Evolutionary conservation across 306 rosid species (phyloP), one percentile per base, ranked within the genome.

Genomic region (Citrullus amarus): DNA sequence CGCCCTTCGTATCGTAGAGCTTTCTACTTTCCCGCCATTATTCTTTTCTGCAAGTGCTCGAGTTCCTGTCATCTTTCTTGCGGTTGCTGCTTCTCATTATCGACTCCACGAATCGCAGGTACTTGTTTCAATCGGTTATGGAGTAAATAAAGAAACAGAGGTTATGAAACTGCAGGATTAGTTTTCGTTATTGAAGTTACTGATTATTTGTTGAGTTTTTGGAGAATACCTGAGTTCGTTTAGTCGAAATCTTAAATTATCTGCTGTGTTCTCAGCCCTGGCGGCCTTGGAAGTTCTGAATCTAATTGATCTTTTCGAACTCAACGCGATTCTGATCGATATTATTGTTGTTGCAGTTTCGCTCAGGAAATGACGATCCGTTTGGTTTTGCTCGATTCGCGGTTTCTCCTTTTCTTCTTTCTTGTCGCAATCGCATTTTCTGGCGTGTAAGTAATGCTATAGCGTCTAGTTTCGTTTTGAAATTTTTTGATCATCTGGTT

Each of bases 361-460:
- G 5, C 18, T 25, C 59, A 54, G 61, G 77, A 32, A 62, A 82
- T 70, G 90, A 57, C 32, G 81, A 55, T 78, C 36, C 65, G 74
- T 72, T 58, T 48, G 13, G 55, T 39, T 85, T 63, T 67, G n/a
- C 12, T 50, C 20, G 28, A 43, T 28, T 36, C 66, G 41, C 66
- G 14, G 66, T 18, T 6, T 36, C 12, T 36, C 30, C 6, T 61
- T 43, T 20, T 74, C 75, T 66, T 74, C 78, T 59, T 77, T 18
- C 68, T 85, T 74, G 10, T 84, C 65, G 86, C 81, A 53, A 67
- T 55, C n/a, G 44, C 51, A 30, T 8, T n/a, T 67, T 46, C 88
- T 81, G 77, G 4, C 84, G 76, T 87, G 96, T 88, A 84, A 81
- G 81, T 30, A 51, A 12, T 60, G 53, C 79, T 70, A 78, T 76